Base-by-base conservation (phyloP, 2,329 filamentous ascomycete genomes). In the Pseudogymnoascus sp. region DNA sequence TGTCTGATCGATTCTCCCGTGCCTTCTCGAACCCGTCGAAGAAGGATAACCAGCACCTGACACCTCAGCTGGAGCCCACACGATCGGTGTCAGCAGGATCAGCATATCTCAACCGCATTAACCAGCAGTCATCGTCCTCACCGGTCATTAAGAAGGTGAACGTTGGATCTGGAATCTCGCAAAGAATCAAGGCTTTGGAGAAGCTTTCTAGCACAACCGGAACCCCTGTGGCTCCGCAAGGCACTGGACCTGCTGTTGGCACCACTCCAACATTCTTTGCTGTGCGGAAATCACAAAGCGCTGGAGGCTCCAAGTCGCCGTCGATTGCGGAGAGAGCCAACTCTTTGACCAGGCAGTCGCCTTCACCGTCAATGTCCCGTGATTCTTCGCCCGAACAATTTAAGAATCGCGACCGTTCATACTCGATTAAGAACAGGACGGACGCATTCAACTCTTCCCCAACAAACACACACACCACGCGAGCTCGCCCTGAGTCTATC, bases 141-240 rank as follows among this genome's bases (percentile, higher is more conserved):
- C 81, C 81, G 61, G 72, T 88, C 60, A 78, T 81, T 3, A 91
- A 90, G 73, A 96, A 93, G 73, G 82, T 87, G 68, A 95, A 90
- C 70, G 84, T 97, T 23, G 93, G 91, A 6, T 92, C 90, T 7
- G 92, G 91, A 69, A 97, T 99, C 66, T 96, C 93, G 2, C 91
- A 93, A 74, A 88, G 95, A 45, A 97, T 97, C 74, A 96, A 96
- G 75, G 92, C 93, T 5, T 80, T 99, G 62, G 90, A 96, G 73
- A 93, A 91, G 74, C 82, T 95, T 68, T 82, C 87, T 65, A 76
- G 81, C 72, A 71, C 73, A 71, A 66, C 74, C 51, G 69, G 73
- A 8, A 67, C 67, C 67, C 71, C 62, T 71, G 68, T 66, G 68
- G 64, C 75, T 23, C 78, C 81, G 3, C 79, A 80, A 3, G 45